Base-by-base conservation (phyloP, 768 basidiomycete species). In the Candolleomyces aberdarensis region DNA sequence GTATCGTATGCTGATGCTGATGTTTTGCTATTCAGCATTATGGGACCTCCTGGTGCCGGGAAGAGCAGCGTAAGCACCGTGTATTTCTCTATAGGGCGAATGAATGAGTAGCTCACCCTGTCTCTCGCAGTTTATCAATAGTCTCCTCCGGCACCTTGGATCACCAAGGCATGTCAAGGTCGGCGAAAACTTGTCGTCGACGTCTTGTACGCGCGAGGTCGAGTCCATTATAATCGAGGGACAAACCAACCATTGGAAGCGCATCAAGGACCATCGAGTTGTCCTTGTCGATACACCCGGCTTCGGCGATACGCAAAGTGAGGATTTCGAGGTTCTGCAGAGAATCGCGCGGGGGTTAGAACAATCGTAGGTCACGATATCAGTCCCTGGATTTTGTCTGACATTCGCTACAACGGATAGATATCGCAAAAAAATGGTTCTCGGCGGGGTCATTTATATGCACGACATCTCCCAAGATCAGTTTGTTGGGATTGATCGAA, bases 11-110 rank as follows among this genome's bases (percentile, higher is more conserved):
- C 32, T 44, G 39, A 40, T 47, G 40, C 26, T 26, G 26, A 3
- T 26, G 26, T 26, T 26, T 26, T 26, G 43, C 17, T 59, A 44
- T 15, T 14, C 39, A 71, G 72, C 15, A 54, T 72, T 4, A 72
- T 74, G 70, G 72, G 72, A 0, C 66, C 67, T 3, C 72, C 70
- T 5, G 72, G 72, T 51, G 66, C 70, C 19, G 72, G 72, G 14
- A 74, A 72, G 59, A 72, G 71, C 56, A 69, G 69, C 14, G 72
- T 74, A 60, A 9, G 69, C 26, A 26, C 26, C 26, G 26, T 26
- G 26, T 3, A 26, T 57, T 19, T 17, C 50, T 32, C 19, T 15
- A 39, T 17, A 26, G 26, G 26, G 39, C 53, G 13, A 11, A 48
- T 11, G 20, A 31, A 17, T 39, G 40, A 32, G 5, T 39, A 11